Conservation (phyloP, 169 alveolate genomes). For the Perkinsus marinus region DNA sequence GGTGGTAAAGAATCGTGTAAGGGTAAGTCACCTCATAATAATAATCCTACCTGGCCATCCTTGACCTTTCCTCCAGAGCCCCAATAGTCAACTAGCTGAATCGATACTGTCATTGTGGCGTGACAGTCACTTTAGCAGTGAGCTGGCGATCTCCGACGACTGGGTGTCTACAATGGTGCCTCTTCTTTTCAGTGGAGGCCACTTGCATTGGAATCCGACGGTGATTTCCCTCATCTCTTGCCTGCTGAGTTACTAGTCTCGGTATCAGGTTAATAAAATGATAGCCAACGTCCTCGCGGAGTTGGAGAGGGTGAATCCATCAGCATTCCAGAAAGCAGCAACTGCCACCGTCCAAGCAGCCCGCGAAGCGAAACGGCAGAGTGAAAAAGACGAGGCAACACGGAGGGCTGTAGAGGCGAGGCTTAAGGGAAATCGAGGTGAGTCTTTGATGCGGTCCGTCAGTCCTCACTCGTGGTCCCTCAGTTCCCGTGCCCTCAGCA, state of each 20-base stretch:
- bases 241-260: too few relatives aligned
- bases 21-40: neutral
- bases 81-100: neutral
- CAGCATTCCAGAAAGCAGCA: neutral
- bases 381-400: neutral
- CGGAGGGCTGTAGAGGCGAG: neutral
- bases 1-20: neutral
- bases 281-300: neutral
- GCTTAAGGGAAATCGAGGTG: neutral
- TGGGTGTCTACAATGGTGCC: neutral
- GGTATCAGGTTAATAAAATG: neutral
- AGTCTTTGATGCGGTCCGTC: neutral
- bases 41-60: neutral
- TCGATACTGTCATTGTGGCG: neutral
- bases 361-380: neutral
- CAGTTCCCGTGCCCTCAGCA: neutral
- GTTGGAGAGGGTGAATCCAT: neutral
- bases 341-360: neutral
- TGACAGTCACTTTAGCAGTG: neutral
- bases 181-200: neutral
- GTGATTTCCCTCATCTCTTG: neutral
- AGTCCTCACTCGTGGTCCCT: neutral
- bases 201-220: neutral
- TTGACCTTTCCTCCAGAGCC: neutral
- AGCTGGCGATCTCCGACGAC: neutral